Evolutionary conservation across 2,329 filamentous ascomycete genomes (phyloP).

Genomic region (Phialophora verrucosa): DNA sequence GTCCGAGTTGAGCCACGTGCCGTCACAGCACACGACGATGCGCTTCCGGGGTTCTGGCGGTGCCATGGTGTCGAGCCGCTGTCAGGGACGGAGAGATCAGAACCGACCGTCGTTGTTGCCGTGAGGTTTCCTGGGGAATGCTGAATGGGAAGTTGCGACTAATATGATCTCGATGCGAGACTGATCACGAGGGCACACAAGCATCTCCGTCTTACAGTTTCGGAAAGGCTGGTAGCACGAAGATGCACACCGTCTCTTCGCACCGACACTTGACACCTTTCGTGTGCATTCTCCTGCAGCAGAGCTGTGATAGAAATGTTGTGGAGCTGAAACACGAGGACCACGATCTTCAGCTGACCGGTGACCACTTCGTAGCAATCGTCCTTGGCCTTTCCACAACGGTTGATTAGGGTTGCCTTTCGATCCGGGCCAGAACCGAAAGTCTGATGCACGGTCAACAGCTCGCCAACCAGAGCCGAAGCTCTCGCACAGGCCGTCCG

Average conservation of each 20-base stretch:
- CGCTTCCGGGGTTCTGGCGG: conserved; percentile 37
- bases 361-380: not conserved
- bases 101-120: not conserved
- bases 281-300: not conserved
- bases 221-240: not conserved
- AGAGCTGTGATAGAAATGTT: not conserved
- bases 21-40: conserved; percentile 45
- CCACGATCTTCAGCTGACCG: conserved; percentile 19
- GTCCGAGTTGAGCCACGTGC: conserved; percentile 45
- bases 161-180: not conserved
- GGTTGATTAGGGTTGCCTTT: conserved; percentile 1
- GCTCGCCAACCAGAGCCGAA: conserved; percentile 4
- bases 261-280: not conserved
- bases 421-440: conserved; percentile 20
- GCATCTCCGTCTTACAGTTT: not conserved
- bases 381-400: not conserved
- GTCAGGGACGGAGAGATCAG: not conserved
- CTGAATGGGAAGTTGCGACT: not conserved
- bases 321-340: conserved; percentile 6
- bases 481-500: not conserved
- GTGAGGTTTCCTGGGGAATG: not conserved
- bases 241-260: not conserved
- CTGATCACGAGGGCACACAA: not conserved
- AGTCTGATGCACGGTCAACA: not conserved
- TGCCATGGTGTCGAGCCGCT: conserved; percentile 16